These are phyloP conservation scores for Apocynum venetum DNA, from an alignment of 257 asterid genomes.

Conservation along the genomic window DNA sequence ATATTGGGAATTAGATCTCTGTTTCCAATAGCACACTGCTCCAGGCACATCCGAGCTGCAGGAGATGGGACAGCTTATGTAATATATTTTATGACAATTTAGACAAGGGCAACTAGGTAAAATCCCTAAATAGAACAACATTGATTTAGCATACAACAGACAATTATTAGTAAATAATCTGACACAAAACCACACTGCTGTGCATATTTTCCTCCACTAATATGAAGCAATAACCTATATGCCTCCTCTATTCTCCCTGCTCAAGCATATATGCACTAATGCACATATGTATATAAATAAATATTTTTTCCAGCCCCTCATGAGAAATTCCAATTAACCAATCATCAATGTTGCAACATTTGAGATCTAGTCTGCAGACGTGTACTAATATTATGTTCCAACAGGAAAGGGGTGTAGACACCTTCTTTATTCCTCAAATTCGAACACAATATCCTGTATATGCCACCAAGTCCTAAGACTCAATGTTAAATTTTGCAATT, in stretches of 20 bases:
- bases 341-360: not conserved
- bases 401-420: not conserved
- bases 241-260: not conserved
- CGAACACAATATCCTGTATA: not conserved
- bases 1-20: slow-evolving; percentile 28
- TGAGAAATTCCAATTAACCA: not conserved
- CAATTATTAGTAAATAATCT: not conserved
- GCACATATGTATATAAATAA: not conserved
- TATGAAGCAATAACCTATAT: not conserved
- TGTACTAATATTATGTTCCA: not conserved
- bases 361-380: not conserved
- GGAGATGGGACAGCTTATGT: too few species aligned
- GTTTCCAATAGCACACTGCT: slow-evolving; percentile 63
- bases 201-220: not conserved
- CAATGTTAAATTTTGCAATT: not conserved
- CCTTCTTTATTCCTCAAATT: not conserved
- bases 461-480: not conserved
- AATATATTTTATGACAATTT: not conserved
- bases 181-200: not conserved
- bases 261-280: not conserved
- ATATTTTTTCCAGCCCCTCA: not conserved
- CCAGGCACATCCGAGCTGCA: slow-evolving; percentile 78
- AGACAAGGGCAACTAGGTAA: not conserved
- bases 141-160: not conserved
- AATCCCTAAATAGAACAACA: not conserved